Evolutionary conservation across 345 rosid genomes (phyloP).

Genomic region (Arabidopsis suecica): DNA sequence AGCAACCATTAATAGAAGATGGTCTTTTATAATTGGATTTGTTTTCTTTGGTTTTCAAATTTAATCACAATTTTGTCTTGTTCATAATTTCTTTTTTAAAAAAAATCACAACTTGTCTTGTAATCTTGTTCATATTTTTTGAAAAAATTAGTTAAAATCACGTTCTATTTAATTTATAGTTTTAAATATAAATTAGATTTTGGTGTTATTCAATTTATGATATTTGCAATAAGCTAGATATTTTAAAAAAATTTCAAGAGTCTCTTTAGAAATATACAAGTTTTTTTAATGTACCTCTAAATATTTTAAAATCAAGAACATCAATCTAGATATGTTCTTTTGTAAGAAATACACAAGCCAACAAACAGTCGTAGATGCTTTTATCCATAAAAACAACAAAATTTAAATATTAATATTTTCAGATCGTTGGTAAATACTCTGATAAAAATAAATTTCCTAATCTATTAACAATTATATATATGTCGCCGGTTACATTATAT

Average conservation of each 20-base stretch:
- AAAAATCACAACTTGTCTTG: not conserved
- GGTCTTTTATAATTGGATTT: not conserved
- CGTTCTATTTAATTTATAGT: not conserved
- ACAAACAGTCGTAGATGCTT: not conserved
- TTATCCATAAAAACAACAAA: not conserved
- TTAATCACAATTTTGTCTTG: not conserved
- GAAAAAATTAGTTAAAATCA: not conserved
- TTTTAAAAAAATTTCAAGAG: not conserved
- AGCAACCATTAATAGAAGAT: conserved; percentile 10
- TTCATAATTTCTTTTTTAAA: not conserved
- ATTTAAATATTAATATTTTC: not conserved
- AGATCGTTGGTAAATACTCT: not conserved
- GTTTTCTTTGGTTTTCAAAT: not conserved
- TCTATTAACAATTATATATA: too few species aligned
- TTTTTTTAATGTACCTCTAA: not conserved
- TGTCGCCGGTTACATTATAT: too few species aligned
- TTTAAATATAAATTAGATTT: not conserved
- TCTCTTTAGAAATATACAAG: not conserved
- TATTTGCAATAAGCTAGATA: not conserved
- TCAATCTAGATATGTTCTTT: not conserved
- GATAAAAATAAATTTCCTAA: not conserved
- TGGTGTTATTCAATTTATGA: not conserved
- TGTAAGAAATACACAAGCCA: not conserved
- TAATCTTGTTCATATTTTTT: too few species aligned
- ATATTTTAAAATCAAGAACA: not conserved